Percentiles rank a stretch among this genome's conserved stretches.
Conservation (phyloP, 768 basidiomycete genomes). For the Exsudoporus frostii region DNA sequence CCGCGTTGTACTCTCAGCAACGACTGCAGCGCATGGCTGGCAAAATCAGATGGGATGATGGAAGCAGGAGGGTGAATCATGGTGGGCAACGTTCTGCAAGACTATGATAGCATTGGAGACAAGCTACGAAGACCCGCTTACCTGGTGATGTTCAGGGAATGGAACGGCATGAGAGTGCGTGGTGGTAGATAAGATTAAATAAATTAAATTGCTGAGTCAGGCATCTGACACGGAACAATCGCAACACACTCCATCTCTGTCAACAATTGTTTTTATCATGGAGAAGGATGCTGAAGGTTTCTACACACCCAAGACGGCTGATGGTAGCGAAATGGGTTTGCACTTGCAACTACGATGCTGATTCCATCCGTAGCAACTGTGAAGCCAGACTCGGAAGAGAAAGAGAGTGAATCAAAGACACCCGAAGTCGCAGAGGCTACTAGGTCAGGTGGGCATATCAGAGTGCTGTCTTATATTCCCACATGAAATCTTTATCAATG, state of each 20-base stretch:
- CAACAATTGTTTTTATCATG: constrained; percentile 35
- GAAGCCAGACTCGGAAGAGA: constrained; percentile 28
- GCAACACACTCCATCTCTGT: constrained; percentile 1
- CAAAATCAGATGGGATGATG: constrained; percentile 15
- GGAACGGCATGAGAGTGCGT: background rate
- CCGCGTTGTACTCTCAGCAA: constrained; percentile 42
- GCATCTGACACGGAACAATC: background rate
- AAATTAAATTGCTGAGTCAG: constrained; percentile 23
- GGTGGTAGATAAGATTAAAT: constrained; percentile 21
- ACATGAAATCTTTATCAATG: background rate
- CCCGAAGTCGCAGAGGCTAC: constrained; percentile 17
- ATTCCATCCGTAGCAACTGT: constrained; percentile 8
- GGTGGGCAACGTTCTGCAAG: background rate
- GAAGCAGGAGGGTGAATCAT: constrained; percentile 9
- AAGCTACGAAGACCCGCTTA: background rate
- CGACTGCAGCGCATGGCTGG: constrained; percentile 17
- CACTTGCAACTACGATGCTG: background rate
- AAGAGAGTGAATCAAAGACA: constrained; percentile 26
- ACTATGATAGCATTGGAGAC: background rate
- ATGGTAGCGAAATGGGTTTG: constrained; percentile 34
- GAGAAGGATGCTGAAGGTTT: constrained; percentile 82
- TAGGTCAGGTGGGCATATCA: constrained; percentile 21
- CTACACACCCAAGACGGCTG: constrained; percentile 49
- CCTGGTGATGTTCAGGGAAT: background rate
- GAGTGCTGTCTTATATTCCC: background rate